Conservation (phyloP, 768 basidiomycete genomes). For the Agaricus blazei region DNA sequence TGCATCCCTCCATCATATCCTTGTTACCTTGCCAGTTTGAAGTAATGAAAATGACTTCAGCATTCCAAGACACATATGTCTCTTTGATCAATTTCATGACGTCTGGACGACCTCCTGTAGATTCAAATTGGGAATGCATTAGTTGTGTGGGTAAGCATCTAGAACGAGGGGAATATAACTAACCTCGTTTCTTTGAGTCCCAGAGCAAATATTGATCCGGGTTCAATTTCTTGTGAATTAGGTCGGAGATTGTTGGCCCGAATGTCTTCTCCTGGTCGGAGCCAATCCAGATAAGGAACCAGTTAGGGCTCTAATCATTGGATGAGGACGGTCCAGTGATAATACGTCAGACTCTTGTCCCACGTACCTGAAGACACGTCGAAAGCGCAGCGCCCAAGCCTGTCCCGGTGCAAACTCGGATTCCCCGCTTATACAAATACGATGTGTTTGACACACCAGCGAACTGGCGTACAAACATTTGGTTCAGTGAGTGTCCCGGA, state of each 20-base stretch:
- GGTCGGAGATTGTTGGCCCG: slow-evolving; percentile 69
- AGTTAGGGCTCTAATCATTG: slow-evolving; percentile 36
- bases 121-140: neutral
- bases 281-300: slow-evolving; percentile 81
- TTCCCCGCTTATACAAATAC: slow-evolving; percentile 69
- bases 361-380: slow-evolving; percentile 71
- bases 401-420: slow-evolving; percentile 82
- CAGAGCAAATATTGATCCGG: slow-evolving; percentile 72
- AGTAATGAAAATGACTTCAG: slow-evolving; percentile 82
- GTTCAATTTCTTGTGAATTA: slow-evolving; percentile 63
- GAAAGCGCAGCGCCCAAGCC: slow-evolving; percentile 80
- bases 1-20: slow-evolving; percentile 82
- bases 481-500: neutral
- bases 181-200: slow-evolving; percentile 71
- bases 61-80: slow-evolving; percentile 69
- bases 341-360: neutral
- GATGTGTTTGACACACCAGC: slow-evolving; percentile 83
- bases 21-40: slow-evolving; percentile 74
- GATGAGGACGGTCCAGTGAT: neutral
- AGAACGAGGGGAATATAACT: neutral
- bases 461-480: slow-evolving; percentile 36
- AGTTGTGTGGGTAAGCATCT: neutral
- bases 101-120: slow-evolving; percentile 63
- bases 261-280: slow-evolving; percentile 86
- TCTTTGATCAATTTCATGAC: slow-evolving; percentile 75